These are phyloP conservation scores for Diplodia sapinea DNA, from an alignment of 2,329 filamentous ascomycete genomes.

Conservation along the genomic window DNA sequence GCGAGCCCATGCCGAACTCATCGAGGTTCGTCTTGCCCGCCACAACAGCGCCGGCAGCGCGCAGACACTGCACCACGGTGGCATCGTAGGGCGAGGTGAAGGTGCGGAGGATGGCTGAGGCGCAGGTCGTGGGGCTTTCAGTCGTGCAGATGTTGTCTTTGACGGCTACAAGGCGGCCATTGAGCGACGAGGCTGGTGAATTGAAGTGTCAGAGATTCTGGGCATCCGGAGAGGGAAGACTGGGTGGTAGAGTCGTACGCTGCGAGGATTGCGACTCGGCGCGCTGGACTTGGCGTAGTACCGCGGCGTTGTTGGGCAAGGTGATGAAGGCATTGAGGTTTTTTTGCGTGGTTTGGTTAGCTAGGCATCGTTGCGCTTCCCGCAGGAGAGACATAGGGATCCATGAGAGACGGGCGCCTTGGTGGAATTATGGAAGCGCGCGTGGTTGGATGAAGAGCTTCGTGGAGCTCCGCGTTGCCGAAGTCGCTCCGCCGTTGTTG, in stretches of 20 bases:
- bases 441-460: conserved; percentile 1
- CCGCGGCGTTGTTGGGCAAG: conserved; percentile 35
- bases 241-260: neutral
- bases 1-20: conserved; percentile 94
- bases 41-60: conserved; percentile 65
- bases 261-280: conserved; percentile 32
- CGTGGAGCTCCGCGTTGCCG: neutral
- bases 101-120: conserved; percentile 70
- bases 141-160: conserved; percentile 60
- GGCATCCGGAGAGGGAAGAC: neutral
- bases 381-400: conserved; percentile 47
- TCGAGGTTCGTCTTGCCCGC: conserved; percentile 91
- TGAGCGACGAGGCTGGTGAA: conserved; percentile 33
- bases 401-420: conserved; percentile 22
- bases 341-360: conserved; percentile 42
- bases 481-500: neutral
- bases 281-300: conserved; percentile 38
- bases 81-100: conserved; percentile 82
- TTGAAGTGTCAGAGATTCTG: neutral
- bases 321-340: conserved; percentile 49
- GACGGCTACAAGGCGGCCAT: conserved; percentile 51
- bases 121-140: conserved; percentile 73
- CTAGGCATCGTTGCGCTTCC: conserved; percentile 44
- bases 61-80: conserved; percentile 75
- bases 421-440: neutral